Conservation (phyloP, 2,329 filamentous ascomycete species). For the Grosmannia clavigera region DNA sequence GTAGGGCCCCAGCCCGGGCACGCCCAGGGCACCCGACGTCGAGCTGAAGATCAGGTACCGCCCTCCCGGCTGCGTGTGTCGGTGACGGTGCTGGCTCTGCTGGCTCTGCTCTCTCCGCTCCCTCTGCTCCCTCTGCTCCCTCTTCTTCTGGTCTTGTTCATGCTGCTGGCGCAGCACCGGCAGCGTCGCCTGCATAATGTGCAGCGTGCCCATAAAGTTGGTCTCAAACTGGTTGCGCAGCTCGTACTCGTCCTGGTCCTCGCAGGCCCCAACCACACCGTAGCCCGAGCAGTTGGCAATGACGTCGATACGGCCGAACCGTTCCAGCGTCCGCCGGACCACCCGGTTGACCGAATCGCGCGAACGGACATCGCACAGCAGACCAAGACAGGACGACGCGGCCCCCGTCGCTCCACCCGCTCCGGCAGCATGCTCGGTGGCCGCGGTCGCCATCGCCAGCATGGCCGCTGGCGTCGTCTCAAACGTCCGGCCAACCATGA, state of each 20-base stretch:
- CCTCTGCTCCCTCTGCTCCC: background rate
- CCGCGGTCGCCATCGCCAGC: slow-evolving; percentile 45
- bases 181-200: slow-evolving; percentile 81
- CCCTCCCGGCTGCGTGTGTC: slow-evolving; percentile 32
- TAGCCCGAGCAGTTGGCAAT: slow-evolving; percentile 92
- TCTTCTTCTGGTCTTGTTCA: background rate
- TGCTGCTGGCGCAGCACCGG: slow-evolving; percentile 70
- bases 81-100: background rate
- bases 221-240: slow-evolving; percentile 94
- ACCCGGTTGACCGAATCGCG: slow-evolving; percentile 64
- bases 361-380: slow-evolving; percentile 83
- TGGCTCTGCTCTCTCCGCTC: background rate
- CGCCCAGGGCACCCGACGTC: slow-evolving; percentile 81
- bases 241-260: slow-evolving; percentile 93
- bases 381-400: slow-evolving; percentile 49
- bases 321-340: slow-evolving; percentile 55
- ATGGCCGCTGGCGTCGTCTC: slow-evolving; percentile 65
- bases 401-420: slow-evolving; percentile 47
- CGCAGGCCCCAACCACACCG: slow-evolving; percentile 87
- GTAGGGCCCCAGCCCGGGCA: slow-evolving; percentile 85
- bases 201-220: slow-evolving; percentile 90
- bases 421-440: slow-evolving; percentile 25
- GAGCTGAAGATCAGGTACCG: slow-evolving; percentile 92
- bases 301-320: slow-evolving; percentile 74
- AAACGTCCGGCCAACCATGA: slow-evolving; percentile 71